A percentile compares a stretch with the other conserved stretches of the same genome.
These are phyloP conservation scores for Eragrostis nindensis DNA, from an alignment of 176 grass and related monocot species.

Conservation along the genomic window DNA sequence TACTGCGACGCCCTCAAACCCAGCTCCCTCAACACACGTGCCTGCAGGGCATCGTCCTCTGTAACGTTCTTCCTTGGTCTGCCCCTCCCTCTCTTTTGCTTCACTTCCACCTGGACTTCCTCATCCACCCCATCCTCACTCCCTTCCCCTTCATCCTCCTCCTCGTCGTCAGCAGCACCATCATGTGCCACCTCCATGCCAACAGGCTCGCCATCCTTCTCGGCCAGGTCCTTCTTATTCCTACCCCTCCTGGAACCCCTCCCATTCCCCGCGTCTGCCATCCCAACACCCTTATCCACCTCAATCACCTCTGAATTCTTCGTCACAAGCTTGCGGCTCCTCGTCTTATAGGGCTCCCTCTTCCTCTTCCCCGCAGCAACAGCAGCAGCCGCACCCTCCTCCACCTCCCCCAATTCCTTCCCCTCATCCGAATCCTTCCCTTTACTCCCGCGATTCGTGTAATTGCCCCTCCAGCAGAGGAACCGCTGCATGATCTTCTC, in stretches of 20 bases:
- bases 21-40: constrained; percentile 42
- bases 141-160: not conserved
- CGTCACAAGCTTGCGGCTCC: constrained; percentile 27
- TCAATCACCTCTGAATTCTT: constrained; percentile 30
- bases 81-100: constrained; percentile 60
- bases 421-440: constrained; percentile 28
- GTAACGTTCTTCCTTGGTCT: constrained; percentile 52
- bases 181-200: constrained; percentile 7
- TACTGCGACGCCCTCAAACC: constrained; percentile 54
- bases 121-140: constrained; percentile 40
- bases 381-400: constrained; percentile 12
- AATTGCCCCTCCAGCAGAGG: constrained; percentile 69
- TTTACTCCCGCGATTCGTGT: constrained; percentile 25
- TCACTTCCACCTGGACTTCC: constrained; percentile 42
- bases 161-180: not conserved
- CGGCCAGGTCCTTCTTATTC: constrained; percentile 28
- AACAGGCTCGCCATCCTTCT: constrained; percentile 32
- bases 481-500: constrained; percentile 83
- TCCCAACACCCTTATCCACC: constrained; percentile 25
- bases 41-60: constrained; percentile 37
- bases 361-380: constrained; percentile 35
- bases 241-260: constrained; percentile 11
- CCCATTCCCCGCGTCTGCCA: not conserved
- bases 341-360: constrained; percentile 47
- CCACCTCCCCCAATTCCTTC: constrained; percentile 43